These are phyloP conservation scores for Penicillium sp. DNA, from an alignment of 2,329 filamentous ascomycete genomes.

Conservation along the genomic window DNA sequence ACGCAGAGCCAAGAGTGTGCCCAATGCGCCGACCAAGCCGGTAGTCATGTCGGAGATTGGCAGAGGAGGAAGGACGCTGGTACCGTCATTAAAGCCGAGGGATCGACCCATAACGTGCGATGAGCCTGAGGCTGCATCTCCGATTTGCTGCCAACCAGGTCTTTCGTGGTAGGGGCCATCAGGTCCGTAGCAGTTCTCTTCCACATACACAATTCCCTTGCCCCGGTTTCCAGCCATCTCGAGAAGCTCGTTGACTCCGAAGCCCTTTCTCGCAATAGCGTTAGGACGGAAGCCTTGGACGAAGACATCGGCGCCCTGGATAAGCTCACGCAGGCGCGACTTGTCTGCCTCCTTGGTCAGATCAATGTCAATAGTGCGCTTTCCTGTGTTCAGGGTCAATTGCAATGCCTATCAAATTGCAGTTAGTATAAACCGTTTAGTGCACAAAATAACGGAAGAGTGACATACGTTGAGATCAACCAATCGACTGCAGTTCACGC, in stretches of 20 bases:
- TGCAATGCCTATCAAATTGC: constrained; percentile 22
- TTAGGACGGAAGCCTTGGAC: constrained; percentile 54
- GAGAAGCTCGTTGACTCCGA: constrained; percentile 40
- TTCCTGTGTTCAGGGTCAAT: constrained; percentile 14
- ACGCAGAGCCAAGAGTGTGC: constrained; percentile 15
- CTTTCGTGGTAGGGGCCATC: constrained; percentile 48
- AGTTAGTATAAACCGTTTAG: not conserved
- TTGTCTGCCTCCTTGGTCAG: constrained; percentile 45
- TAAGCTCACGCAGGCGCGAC: constrained; percentile 32
- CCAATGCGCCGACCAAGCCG: constrained; percentile 19
- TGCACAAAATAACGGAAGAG: not conserved
- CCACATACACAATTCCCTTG: constrained; percentile 50
- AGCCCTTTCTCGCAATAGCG: constrained; percentile 33
- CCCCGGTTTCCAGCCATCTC: constrained; percentile 42
- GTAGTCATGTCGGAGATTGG: constrained; percentile 18
- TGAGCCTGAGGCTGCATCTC: constrained; percentile 42
- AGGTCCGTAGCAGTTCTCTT: constrained; percentile 54
- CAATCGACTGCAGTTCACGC: constrained; percentile 43
- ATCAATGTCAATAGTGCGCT: constrained; percentile 39
- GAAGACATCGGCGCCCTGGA: constrained; percentile 54
- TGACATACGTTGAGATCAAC: constrained; percentile 23
- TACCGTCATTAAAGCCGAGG: constrained; percentile 24
- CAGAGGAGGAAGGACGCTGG: constrained; percentile 12
- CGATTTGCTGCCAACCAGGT: constrained; percentile 51
- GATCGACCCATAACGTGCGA: constrained; percentile 38